phyloP scores from a whole-genome alignment of 2,329 filamentous ascomycete species.

The Hypomyces rosellus region DNA sequence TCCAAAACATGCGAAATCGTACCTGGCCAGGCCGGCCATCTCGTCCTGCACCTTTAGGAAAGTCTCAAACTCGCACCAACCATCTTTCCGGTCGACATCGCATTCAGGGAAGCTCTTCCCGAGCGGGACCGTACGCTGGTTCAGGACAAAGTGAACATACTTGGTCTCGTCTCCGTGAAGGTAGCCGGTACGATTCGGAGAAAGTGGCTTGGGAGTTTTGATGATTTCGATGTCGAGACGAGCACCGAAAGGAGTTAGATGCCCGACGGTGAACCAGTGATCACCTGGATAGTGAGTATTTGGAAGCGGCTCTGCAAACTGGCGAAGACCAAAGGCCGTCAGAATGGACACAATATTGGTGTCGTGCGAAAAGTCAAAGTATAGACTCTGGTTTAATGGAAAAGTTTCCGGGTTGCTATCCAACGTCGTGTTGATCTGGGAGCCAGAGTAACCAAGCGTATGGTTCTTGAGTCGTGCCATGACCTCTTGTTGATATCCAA shows the following conservation, averaged over 20 bases:
- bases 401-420: slow-evolving; percentile 64
- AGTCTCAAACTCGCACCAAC: slow-evolving; percentile 68
- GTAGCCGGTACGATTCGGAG: slow-evolving; percentile 49
- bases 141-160: slow-evolving; percentile 69
- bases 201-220: slow-evolving; percentile 56
- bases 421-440: slow-evolving; percentile 62
- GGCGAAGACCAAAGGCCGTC: slow-evolving; percentile 64
- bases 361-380: slow-evolving; percentile 75
- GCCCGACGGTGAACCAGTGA: slow-evolving; percentile 59
- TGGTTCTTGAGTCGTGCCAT: slow-evolving; percentile 65
- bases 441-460: slow-evolving; percentile 50
- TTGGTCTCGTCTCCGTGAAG: slow-evolving; percentile 48
- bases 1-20: slow-evolving; percentile 61
- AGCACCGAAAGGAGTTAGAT: slow-evolving; percentile 66
- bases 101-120: slow-evolving; percentile 61
- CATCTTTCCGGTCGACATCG: slow-evolving; percentile 56
- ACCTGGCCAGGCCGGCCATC: slow-evolving; percentile 53
- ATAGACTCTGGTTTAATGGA: slow-evolving; percentile 65
- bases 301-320: slow-evolving; percentile 58
- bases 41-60: slow-evolving; percentile 58
- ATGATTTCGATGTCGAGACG: slow-evolving; percentile 71
- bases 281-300: slow-evolving; percentile 46
- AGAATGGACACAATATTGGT: slow-evolving; percentile 65
- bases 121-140: slow-evolving; percentile 66
- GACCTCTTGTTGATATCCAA: slow-evolving; percentile 68